phyloP scores from a whole-genome alignment of 2,329 filamentous ascomycete genomes.

The Ceratocystis papillata region DNA sequence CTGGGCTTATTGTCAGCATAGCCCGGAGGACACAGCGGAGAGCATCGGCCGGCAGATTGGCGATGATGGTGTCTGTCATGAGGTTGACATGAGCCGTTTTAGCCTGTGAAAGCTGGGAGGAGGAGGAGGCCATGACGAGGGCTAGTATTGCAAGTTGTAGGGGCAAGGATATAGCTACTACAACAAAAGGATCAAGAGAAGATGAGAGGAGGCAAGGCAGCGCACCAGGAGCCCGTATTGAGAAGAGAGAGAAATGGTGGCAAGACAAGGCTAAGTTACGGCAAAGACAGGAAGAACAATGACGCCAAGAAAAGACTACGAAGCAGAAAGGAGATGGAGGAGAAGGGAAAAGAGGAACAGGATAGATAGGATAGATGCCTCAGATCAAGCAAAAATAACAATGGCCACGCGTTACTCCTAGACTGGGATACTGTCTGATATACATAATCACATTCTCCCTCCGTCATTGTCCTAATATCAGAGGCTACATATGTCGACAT shows the following conservation, averaged over 20 bases:
- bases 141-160: not conserved
- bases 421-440: not conserved
- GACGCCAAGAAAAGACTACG: not conserved
- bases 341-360: not conserved
- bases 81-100: conserved; percentile 37
- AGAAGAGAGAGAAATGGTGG: not conserved
- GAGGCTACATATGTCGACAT: not conserved
- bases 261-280: not conserved
- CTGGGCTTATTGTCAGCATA: conserved; percentile 27
- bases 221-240: not conserved
- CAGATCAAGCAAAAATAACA: not conserved
- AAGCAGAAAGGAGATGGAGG: not conserved
- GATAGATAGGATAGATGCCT: not conserved
- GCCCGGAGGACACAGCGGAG: conserved; percentile 33
- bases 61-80: conserved; percentile 39
- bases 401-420: not conserved
- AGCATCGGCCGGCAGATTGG: conserved; percentile 35
- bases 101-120: conserved; percentile 18
- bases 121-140: not conserved
- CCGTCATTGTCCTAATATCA: not conserved
- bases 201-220: not conserved
- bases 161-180: not conserved
- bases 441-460: not conserved
- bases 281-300: not conserved
- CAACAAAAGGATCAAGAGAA: not conserved